phyloP scores from a whole-genome alignment of 2,329 filamentous ascomycete genomes.

The Fusarium oligoseptatum region DNA sequence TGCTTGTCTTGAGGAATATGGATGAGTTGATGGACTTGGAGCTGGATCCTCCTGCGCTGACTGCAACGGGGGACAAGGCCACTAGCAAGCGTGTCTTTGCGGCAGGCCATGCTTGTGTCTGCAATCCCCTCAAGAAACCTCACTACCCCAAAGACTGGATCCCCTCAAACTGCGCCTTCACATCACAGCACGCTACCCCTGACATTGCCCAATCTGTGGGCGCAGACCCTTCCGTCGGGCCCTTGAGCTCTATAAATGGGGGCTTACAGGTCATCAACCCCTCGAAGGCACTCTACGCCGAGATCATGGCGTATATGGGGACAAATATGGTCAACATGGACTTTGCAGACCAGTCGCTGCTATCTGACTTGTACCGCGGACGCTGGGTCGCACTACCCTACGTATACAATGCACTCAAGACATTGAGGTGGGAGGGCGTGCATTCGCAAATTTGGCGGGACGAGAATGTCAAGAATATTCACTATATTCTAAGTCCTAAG shows the following conservation, averaged over 20 bases:
- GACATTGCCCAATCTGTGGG: constrained; percentile 61
- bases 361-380: constrained; percentile 66
- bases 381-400: constrained; percentile 72
- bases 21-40: constrained; percentile 90
- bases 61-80: constrained; percentile 31
- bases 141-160: constrained; percentile 84
- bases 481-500: constrained; percentile 73
- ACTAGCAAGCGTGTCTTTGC: constrained; percentile 77
- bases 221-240: constrained; percentile 59
- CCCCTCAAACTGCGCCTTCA: constrained; percentile 70
- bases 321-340: constrained; percentile 61
- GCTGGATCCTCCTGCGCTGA: constrained; percentile 66
- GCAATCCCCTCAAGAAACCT: constrained; percentile 82
- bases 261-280: constrained; percentile 71
- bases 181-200: constrained; percentile 63
- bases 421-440: constrained; percentile 65
- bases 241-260: constrained; percentile 63
- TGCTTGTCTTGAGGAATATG: constrained; percentile 88
- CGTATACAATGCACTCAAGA: constrained; percentile 74
- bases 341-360: constrained; percentile 72
- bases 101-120: constrained; percentile 86
- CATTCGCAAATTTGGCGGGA: constrained; percentile 71
- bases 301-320: constrained; percentile 66
- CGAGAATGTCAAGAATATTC: constrained; percentile 70
- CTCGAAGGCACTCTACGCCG: constrained; percentile 59